phyloP scores from a whole-genome alignment of 768 basidiomycete species.

The Termitomyces sp. region DNA sequence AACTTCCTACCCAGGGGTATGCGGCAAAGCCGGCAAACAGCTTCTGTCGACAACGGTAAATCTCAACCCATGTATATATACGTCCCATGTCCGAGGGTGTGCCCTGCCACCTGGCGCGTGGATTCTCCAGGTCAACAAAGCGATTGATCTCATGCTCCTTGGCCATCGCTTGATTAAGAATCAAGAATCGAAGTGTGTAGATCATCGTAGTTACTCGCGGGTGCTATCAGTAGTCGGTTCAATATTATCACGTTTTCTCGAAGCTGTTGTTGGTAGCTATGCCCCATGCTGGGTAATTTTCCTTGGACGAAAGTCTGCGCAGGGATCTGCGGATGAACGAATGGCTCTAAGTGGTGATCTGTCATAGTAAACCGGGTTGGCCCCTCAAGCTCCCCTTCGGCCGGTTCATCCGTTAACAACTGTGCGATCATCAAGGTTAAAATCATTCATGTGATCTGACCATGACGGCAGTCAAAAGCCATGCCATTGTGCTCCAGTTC shows the following conservation, averaged over 20 bases:
- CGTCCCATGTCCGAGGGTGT: too few relatives aligned
- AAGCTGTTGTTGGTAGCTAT: neutral
- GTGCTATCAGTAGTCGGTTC: neutral
- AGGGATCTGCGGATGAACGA: neutral
- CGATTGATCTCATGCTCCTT: slow-evolving; percentile 5
- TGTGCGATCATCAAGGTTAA: neutral
- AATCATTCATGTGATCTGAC: slow-evolving; percentile 7
- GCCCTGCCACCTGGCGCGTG: neutral
- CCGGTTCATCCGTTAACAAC: neutral
- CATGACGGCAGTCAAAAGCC: neutral
- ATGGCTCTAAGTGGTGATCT: neutral
- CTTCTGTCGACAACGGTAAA: slow-evolving; percentile 9
- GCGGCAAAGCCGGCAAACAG: slow-evolving; percentile 16
- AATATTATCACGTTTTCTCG: neutral
- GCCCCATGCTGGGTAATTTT: neutral
- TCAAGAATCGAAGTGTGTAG: neutral
- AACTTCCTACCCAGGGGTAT: slow-evolving; percentile 15
- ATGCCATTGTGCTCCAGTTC: neutral
- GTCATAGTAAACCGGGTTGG: neutral
- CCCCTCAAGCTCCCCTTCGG: neutral
- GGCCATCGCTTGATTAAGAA: slow-evolving; percentile 2
- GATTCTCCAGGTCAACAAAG: too few relatives aligned
- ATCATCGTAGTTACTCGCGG: neutral
- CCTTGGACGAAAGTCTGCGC: neutral
- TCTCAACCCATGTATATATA: neutral